Evolutionary conservation across 1,284 basidiomycete genomes (phyloP).

Genomic region (Phylloboletellus chloephorus): DNA sequence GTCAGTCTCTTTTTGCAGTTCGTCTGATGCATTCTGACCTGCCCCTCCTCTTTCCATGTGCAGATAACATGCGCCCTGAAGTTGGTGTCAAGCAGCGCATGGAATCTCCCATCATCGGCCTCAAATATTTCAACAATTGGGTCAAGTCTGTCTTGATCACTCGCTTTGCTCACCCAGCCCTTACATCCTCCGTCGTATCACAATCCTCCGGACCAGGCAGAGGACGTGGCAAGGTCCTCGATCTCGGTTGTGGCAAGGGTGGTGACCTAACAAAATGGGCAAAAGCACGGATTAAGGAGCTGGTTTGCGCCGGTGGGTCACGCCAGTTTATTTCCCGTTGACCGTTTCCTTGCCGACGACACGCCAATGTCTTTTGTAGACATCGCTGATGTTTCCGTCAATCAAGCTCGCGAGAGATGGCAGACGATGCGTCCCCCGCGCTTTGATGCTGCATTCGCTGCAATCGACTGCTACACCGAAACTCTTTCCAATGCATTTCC

Average conservation of each 20-base stretch:
- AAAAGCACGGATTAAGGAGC: constrained; percentile 77
- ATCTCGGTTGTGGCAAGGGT: constrained; percentile 97
- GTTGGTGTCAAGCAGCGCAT: constrained; percentile 80
- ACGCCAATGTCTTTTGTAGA: constrained; percentile 47
- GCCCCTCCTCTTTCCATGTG: constrained; percentile 2
- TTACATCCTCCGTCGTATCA: constrained; percentile 36
- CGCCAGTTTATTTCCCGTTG: background rate
- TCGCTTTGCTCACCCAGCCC: constrained; percentile 69
- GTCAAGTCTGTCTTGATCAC: constrained; percentile 93
- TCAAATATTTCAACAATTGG: constrained; percentile 99
- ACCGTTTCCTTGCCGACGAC: constrained; percentile 9
- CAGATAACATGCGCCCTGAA: constrained; percentile 91
- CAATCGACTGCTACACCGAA: constrained; percentile 85
- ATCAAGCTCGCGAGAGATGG: constrained; percentile 80
- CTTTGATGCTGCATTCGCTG: constrained; percentile 78
- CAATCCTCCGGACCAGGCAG: constrained; percentile 33
- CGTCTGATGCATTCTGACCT: background rate
- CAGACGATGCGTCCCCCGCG: constrained; percentile 44
- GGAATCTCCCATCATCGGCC: constrained; percentile 92
- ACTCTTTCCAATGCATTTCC: constrained; percentile 70
- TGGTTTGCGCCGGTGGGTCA: constrained; percentile 76
- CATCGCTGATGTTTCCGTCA: constrained; percentile 84
- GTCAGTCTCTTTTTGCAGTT: constrained; percentile 38
- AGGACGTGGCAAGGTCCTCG: constrained; percentile 74
- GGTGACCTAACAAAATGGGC: constrained; percentile 97